phyloP scores from a whole-genome alignment of 208 protist species.

The Trypanosomatidae sp. region DNA sequence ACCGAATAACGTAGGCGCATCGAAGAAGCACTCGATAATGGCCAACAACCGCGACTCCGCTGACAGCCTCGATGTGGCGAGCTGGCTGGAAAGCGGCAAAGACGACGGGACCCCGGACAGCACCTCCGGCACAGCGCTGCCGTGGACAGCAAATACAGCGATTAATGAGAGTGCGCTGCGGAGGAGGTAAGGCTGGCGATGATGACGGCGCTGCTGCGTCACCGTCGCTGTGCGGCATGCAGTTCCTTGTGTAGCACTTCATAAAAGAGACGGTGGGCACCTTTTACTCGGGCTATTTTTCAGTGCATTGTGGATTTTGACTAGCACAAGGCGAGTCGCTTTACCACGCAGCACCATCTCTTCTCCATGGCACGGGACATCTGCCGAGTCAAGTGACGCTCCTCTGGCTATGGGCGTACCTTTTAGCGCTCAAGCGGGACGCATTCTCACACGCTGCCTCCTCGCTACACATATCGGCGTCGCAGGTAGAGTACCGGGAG shows the following conservation, averaged over 20 bases:
- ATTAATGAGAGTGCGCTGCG: not conserved
- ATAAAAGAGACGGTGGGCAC: conserved; percentile 66
- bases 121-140: not conserved
- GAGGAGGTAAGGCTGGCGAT: not conserved
- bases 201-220: not conserved
- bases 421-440: conserved; percentile 72
- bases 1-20: not conserved
- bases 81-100: not conserved
- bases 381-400: conserved; percentile 83
- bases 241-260: conserved; percentile 58
- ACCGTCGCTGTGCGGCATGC: conserved; percentile 9
- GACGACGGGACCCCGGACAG: not conserved
- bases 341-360: conserved; percentile 46
- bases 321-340: conserved; percentile 65
- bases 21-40: not conserved
- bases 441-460: conserved; percentile 60
- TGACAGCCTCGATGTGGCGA: not conserved
- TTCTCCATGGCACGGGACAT: conserved; percentile 65
- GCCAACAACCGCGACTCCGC: not conserved
- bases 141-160: not conserved
- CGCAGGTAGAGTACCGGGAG: conserved; percentile 69
- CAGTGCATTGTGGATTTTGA: conserved; percentile 81
- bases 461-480: conserved; percentile 37
- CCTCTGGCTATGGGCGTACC: conserved; percentile 67
- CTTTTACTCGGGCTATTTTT: conserved; percentile 51